Percentiles rank a stretch among this genome's conserved stretches.
phyloP scores from a whole-genome alignment of 495 filamentous ascomycete species.

The Aspergillus olivimuriae region DNA sequence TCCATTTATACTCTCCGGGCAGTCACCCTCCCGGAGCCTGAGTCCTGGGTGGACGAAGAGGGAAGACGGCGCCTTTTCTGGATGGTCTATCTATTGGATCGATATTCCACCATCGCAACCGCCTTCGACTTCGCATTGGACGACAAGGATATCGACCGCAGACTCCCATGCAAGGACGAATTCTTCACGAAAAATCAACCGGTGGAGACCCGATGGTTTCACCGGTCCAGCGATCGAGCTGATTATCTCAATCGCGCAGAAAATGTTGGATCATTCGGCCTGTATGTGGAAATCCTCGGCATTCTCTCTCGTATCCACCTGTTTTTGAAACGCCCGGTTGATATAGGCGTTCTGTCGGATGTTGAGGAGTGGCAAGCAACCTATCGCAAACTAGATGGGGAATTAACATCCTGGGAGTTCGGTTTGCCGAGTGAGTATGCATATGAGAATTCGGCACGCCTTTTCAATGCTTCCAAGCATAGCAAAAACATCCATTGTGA shows the following conservation, averaged over 20 bases:
- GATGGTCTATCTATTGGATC: constrained; percentile 86
- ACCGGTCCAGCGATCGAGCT: constrained; percentile 39
- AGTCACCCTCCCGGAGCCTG: constrained; percentile 72
- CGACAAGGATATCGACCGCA: constrained; percentile 82
- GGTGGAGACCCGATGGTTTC: constrained; percentile 79
- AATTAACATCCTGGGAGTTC: constrained; percentile 75
- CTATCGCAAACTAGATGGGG: constrained; percentile 75
- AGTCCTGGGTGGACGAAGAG: constrained; percentile 84
- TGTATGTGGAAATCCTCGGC: constrained; percentile 80
- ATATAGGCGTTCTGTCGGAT: constrained; percentile 75
- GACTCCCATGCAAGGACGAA: constrained; percentile 78
- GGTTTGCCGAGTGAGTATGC: constrained; percentile 74
- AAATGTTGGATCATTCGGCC: constrained; percentile 77
- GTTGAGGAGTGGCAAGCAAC: constrained; percentile 84
- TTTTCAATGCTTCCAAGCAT: constrained; percentile 57
- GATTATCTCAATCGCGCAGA: constrained; percentile 68
- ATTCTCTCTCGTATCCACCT: constrained; percentile 80
- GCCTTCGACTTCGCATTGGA: constrained; percentile 85
- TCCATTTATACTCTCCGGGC: constrained; percentile 82
- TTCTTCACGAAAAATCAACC: constrained; percentile 77
- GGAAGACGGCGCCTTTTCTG: constrained; percentile 77
- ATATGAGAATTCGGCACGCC: constrained; percentile 59
- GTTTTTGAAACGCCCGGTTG: constrained; percentile 80
- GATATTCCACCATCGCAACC: constrained; percentile 82
- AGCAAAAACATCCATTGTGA: constrained; percentile 65